Evolutionary conservation across 176 grass and related monocot species (phyloP), one percentile per base, ranked within the genome.

Genomic region (Oryza coarctata): DNA sequence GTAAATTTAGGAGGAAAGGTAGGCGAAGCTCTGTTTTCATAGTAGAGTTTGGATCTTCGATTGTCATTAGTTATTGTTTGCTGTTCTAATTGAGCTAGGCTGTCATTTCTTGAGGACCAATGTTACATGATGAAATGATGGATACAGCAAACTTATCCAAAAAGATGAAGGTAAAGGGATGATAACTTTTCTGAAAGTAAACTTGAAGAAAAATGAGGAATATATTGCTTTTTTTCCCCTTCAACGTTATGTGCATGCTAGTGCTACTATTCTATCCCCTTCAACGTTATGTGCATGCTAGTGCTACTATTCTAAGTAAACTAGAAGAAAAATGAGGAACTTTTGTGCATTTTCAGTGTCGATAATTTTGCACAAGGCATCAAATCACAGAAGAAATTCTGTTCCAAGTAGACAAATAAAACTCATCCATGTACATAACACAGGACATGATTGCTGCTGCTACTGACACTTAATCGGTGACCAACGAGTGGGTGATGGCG

Each of bases 401-500:
- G 14, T 22, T 49, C 6, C 49, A 8, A 71, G 7, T 68, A 28
- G 50, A 22, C 73, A 5, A 36, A 65, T 12, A 62, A 61, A 76
- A 39, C 52, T 27, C 55, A 65, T 64, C 75, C 20, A 70, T 77
- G 33, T 47, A 5, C 70, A 11, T n/a, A 75, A 23, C 73, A 63
- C 52, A 92, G 90, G 92, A 98, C 82, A 98, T 95, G 92, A 91
- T 98, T 55, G 88, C 92, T 7, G 95, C 92, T 15, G 92, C 88
- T 2, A 93, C 90, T 0, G 92, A 98, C 22, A 98, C 92, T 0
- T 91, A 90, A 0, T 77, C 90, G 2, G 95, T 98, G 79, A 93
- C 86, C 14, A 95, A 89, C 52, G 95, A 98, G 39, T 98, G 95
- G 95, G 95, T 90, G 76, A 98, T 95, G 95, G 86, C 88, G 0